Conservation (phyloP, 495 filamentous ascomycete genomes). For the Penicillium atrosanguineum region DNA sequence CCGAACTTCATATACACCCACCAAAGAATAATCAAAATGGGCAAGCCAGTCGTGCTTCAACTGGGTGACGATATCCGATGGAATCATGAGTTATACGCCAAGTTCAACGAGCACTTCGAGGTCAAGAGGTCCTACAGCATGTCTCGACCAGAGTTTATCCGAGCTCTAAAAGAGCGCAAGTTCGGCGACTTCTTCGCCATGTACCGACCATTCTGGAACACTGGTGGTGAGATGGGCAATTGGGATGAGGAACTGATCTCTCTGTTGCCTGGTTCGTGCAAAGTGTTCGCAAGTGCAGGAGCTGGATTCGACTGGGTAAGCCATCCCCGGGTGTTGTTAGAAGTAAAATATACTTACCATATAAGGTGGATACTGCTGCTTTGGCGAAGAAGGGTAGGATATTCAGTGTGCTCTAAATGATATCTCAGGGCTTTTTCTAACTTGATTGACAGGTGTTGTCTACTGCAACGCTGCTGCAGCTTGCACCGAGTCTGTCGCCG, state of each 20-base stretch:
- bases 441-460: slow-evolving; percentile 49
- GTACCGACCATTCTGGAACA: slow-evolving; percentile 77
- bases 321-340: too few species aligned
- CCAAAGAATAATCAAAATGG: slow-evolving; percentile 16
- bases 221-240: slow-evolving; percentile 71
- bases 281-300: slow-evolving; percentile 69
- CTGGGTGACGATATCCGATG: slow-evolving; percentile 68
- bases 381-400: slow-evolving; percentile 63
- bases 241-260: slow-evolving; percentile 72
- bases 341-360: too few species aligned
- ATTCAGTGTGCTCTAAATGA: not conserved
- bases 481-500: slow-evolving; percentile 63
- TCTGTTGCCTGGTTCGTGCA: slow-evolving; percentile 61
- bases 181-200: slow-evolving; percentile 75
- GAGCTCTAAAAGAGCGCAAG: slow-evolving; percentile 57
- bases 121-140: slow-evolving; percentile 49
- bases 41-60: slow-evolving; percentile 55
- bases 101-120: slow-evolving; percentile 55
- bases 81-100: slow-evolving; percentile 56
- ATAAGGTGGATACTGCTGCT: slow-evolving; percentile 51
- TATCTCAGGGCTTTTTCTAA: not conserved
- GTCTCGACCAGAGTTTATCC: slow-evolving; percentile 55
- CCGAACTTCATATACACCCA: not conserved
- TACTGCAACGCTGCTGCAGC: slow-evolving; percentile 71
- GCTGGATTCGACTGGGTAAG: slow-evolving; percentile 73